Conservation (phyloP, 257 asterid genomes). For the Solanum ahanhuiri region DNA sequence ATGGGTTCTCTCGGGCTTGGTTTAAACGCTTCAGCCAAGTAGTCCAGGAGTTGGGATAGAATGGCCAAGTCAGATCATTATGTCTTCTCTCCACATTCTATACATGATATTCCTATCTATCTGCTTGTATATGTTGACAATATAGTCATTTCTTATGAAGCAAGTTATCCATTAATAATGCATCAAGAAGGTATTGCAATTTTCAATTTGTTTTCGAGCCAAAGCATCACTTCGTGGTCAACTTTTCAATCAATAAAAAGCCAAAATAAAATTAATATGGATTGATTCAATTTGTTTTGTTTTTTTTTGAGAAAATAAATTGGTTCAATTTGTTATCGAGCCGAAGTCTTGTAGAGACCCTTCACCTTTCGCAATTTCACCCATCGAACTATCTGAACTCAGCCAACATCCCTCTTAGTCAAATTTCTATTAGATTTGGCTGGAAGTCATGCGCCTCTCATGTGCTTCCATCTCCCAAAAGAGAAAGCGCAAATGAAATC, state of each 20-base stretch:
- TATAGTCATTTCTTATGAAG: neutral
- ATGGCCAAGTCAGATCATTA: neutral
- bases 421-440: neutral
- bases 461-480: neutral
- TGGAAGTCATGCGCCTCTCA: neutral
- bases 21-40: neutral
- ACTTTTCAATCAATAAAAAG: neutral
- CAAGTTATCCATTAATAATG: neutral
- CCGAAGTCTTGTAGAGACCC: neutral
- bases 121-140: neutral
- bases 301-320: neutral
- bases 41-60: neutral
- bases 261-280: neutral
- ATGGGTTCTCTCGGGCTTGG: neutral
- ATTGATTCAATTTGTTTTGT: neutral
- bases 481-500: neutral
- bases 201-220: neutral
- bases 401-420: neutral
- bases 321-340: neutral
- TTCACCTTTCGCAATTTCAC: neutral
- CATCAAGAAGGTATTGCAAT: neutral
- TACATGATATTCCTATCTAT: neutral
- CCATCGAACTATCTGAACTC: neutral
- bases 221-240: neutral
- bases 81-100: neutral